Conservation (phyloP, 345 rosid species). For the Eucalyptus decipiens region DNA sequence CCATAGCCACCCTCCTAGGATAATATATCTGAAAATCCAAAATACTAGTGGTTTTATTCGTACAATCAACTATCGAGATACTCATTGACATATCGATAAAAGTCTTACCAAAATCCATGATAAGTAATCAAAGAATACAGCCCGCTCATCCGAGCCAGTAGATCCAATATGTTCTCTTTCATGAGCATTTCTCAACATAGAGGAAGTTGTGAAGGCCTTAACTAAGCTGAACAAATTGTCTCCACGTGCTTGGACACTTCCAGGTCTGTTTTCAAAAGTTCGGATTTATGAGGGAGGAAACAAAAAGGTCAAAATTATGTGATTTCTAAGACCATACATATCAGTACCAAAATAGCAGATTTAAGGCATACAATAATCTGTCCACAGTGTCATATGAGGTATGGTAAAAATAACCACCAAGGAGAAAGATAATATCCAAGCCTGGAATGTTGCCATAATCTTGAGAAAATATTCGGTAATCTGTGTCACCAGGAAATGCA, state of each 20-base stretch:
- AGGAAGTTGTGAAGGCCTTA: constrained; percentile 75
- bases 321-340: background rate
- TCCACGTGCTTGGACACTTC: constrained; percentile 98
- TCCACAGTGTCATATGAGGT: constrained; percentile 91
- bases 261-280: constrained; percentile 59
- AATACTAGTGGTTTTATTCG: background rate
- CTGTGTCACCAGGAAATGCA: constrained; percentile 91
- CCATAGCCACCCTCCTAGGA: constrained; percentile 56
- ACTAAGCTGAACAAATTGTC: constrained; percentile 69
- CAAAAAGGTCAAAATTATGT: constrained; percentile 1
- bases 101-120: constrained; percentile 52
- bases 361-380: constrained; percentile 87
- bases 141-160: constrained; percentile 41
- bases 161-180: constrained; percentile 38
- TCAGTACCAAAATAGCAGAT: constrained; percentile 36
- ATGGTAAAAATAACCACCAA: constrained; percentile 97
- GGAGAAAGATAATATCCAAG: constrained; percentile 92
- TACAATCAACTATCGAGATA: background rate
- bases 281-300: background rate
- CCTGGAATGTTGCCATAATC: constrained; percentile 90
- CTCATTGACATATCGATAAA: background rate
- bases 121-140: constrained; percentile 93
- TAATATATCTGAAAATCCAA: constrained; percentile 58
- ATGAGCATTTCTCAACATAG: constrained; percentile 45
- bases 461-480: constrained; percentile 85